Conservation (phyloP, 106 monocot species). For the Cymbidium sinense region DNA sequence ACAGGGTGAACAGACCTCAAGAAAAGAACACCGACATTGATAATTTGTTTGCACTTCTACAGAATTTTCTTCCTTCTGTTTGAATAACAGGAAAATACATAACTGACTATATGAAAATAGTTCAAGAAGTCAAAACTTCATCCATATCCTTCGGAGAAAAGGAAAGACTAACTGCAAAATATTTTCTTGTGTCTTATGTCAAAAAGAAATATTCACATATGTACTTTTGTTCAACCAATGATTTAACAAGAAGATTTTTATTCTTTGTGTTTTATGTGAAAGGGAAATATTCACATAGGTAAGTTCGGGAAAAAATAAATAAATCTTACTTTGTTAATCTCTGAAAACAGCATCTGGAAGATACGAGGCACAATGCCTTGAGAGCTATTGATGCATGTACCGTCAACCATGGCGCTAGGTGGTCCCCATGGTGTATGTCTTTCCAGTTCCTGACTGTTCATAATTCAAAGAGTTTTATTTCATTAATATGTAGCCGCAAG, state of each 20-base stretch:
- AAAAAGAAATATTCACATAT: background rate
- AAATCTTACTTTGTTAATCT: slow-evolving; percentile 55
- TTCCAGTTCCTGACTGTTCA: slow-evolving; percentile 74
- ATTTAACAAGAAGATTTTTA: too few relatives aligned
- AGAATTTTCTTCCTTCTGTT: slow-evolving; percentile 40
- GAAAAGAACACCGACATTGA: slow-evolving; percentile 85
- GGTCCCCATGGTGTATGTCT: slow-evolving; percentile 97
- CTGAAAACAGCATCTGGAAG: slow-evolving; percentile 72
- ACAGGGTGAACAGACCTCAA: slow-evolving; percentile 49
- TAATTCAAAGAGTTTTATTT: background rate
- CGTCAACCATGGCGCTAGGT: slow-evolving; percentile 70
- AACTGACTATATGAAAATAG: background rate
- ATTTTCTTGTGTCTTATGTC: background rate
- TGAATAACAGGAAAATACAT: slow-evolving; percentile 1
- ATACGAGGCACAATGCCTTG: slow-evolving; percentile 84
- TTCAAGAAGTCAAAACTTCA: slow-evolving; percentile 1
- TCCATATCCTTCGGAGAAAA: background rate
- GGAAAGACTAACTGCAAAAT: background rate
- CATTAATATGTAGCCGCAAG: background rate
- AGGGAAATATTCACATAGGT: background rate
- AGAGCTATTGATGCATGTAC: slow-evolving; percentile 19
- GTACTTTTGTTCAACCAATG: too few relatives aligned
- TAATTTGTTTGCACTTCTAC: slow-evolving; percentile 45
- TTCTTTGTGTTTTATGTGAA: background rate
- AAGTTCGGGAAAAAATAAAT: too few relatives aligned